phyloP scores from a whole-genome alignment of 768 basidiomycete species.

The Termitomyces sp. region DNA sequence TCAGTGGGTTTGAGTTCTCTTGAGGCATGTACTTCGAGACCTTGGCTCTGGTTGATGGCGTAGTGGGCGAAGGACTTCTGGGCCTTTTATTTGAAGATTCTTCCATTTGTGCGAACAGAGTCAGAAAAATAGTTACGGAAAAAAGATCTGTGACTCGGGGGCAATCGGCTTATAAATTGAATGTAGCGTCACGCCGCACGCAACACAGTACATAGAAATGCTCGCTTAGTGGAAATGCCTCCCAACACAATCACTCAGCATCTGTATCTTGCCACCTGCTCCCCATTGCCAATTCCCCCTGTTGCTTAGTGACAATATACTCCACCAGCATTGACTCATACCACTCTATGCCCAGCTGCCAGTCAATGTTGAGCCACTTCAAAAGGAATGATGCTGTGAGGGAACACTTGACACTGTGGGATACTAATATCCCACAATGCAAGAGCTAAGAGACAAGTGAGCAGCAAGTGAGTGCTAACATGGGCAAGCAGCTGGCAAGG shows the following conservation, averaged over 20 bases:
- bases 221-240: too few relatives aligned
- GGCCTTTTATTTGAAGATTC: not conserved
- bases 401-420: too few relatives aligned
- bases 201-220: not conserved
- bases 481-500: too few relatives aligned
- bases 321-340: slow-evolving; percentile 4
- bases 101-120: too few relatives aligned
- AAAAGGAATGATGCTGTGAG: slow-evolving; percentile 2
- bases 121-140: too few relatives aligned
- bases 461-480: too few relatives aligned
- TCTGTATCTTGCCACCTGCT: not conserved
- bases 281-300: slow-evolving; percentile 2
- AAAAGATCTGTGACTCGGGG: too few relatives aligned
- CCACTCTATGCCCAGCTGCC: slow-evolving; percentile 1
- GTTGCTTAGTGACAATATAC: not conserved
- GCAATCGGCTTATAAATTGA: too few relatives aligned
- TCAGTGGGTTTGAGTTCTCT: not conserved
- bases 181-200: not conserved
- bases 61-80: not conserved
- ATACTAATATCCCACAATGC: too few relatives aligned
- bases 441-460: too few relatives aligned
- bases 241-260: too few relatives aligned
- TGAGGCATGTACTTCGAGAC: not conserved
- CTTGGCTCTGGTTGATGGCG: not conserved
- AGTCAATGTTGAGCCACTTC: not conserved